Percentiles rank a stretch among this genome's conserved stretches.
These are phyloP conservation scores for Globisporangium cystogenes DNA, from an alignment of 352 stramenopile species.

Conservation along the genomic window DNA sequence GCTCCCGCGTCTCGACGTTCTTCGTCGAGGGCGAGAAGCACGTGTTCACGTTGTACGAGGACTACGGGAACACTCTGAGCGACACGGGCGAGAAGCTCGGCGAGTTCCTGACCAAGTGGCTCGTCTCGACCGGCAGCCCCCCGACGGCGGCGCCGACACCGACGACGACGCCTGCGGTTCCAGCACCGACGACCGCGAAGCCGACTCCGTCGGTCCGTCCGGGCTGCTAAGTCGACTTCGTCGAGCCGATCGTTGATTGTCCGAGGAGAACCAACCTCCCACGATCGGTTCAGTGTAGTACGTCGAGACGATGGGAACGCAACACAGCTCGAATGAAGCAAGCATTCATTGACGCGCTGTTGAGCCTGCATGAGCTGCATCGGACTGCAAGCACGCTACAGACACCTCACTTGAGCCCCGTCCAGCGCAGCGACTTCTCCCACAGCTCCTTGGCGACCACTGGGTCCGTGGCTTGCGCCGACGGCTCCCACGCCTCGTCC, in stretches of 20 bases:
- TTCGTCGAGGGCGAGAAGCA: constrained; percentile 25
- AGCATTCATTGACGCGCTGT: background rate
- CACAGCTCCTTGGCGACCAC: constrained; percentile 19
- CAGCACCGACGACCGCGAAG: background rate
- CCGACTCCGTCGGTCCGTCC: constrained; percentile 1
- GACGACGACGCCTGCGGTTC: background rate
- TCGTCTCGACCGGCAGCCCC: background rate
- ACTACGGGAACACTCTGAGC: constrained; percentile 2
- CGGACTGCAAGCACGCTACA: background rate
- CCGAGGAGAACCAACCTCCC: no score
- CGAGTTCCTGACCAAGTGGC: constrained; percentile 3
- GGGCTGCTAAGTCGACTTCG: background rate
- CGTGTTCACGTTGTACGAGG: constrained; percentile 18
- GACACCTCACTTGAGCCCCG: background rate
- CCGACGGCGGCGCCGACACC: constrained; percentile 3
- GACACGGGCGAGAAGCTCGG: constrained; percentile 6
- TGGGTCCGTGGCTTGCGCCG: constrained; percentile 12
- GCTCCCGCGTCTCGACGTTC: constrained; percentile 19
- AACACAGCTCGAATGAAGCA: no score
- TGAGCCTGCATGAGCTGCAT: no score
- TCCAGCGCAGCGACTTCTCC: constrained; percentile 18
- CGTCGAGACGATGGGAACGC: no score
- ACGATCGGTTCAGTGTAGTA: no score
- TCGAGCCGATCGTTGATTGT: background rate
- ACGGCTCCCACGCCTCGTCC: constrained; percentile 14